phyloP scores from a whole-genome alignment of 2,329 filamentous ascomycete species.

The Fusarium verticillioides region DNA sequence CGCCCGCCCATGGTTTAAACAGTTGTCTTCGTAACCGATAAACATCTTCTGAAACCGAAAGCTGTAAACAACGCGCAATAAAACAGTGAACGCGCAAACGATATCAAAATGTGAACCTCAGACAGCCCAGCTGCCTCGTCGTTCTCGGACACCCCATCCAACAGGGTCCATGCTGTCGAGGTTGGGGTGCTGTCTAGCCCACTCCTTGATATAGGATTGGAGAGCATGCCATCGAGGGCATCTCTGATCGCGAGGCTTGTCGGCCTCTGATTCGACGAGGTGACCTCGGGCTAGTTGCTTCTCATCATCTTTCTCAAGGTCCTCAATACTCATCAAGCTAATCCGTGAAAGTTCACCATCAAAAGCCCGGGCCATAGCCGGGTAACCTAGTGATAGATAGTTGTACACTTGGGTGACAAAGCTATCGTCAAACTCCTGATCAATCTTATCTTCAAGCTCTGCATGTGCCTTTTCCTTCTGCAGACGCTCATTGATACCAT shows the following conservation, averaged over 20 bases:
- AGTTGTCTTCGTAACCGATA: constrained; percentile 5
- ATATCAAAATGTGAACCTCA: constrained; percentile 46
- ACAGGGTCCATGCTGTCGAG: constrained; percentile 70
- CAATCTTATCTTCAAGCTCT: constrained; percentile 64
- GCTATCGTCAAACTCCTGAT: constrained; percentile 78
- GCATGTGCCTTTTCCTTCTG: constrained; percentile 61
- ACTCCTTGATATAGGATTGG: constrained; percentile 85
- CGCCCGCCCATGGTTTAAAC: constrained; percentile 31
- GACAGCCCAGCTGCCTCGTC: constrained; percentile 79
- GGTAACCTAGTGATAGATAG: constrained; percentile 93
- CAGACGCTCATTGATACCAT: constrained; percentile 63
- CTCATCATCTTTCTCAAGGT: constrained; percentile 78
- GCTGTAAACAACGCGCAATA: not conserved
- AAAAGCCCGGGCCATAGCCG: constrained; percentile 82
- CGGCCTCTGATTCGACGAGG: constrained; percentile 67
- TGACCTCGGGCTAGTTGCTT: constrained; percentile 74
- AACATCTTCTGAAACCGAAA: not conserved
- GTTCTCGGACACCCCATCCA: constrained; percentile 75
- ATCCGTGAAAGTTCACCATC: constrained; percentile 89
- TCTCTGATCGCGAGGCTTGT: constrained; percentile 62
- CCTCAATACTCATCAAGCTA: constrained; percentile 72
- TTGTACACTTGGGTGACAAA: constrained; percentile 98
- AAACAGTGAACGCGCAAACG: constrained; percentile 1
- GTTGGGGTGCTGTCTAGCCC: constrained; percentile 86
- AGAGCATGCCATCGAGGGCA: constrained; percentile 84